Evolutionary conservation across 495 filamentous ascomycete species (phyloP), one percentile per base, ranked within the genome.

Genomic region (Penicillium egyptiacum): DNA sequence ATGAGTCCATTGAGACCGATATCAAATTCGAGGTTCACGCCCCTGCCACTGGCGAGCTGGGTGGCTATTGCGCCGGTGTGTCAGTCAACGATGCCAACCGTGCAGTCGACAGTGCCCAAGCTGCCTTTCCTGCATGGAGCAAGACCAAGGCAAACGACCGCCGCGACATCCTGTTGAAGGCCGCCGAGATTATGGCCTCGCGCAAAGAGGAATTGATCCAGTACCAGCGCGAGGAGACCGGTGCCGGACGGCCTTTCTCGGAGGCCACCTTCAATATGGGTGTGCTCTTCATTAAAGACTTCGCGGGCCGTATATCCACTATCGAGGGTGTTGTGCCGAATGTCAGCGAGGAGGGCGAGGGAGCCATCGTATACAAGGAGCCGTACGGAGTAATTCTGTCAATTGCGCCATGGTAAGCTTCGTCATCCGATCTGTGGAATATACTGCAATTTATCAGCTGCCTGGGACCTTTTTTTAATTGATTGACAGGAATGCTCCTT

Each of bases 361-460:
- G 78, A 20, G 86, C 87, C 1, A 75, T 95, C 59, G 73, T 94
- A 16, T 72, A 85, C 43, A 88, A 86, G 61, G 88, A 94, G 69
- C 91, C 91, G 4, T 89, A 83, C 62, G 91, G 91, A 14, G 89
- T 92, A 22, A 72, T 92, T 1, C 74, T 96, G 11, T 86, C 81
- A 28, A 90, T 95, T 71, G 91, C 90, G 19, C 91, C 92, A 28
- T 96, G 92, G 89, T 90, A 77, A 61, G 72, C 52, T 35, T 53
- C 46, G 39, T 30, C 17, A 12, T 22, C 30, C 23, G 22, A 53
- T 37, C 12, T 37, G 50, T 50, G 50, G 45, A 31, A 58, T 47
- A 39, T 22, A 16, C n/a, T 30, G 25, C 5, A 31, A 6, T 40
- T 26, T 22, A 22, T 31, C 17, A 53, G 51, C 55, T 62, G 30